Evolutionary conservation across 805 yeast genomes (phyloP).

Genomic region (Candida silvicultrix): DNA sequence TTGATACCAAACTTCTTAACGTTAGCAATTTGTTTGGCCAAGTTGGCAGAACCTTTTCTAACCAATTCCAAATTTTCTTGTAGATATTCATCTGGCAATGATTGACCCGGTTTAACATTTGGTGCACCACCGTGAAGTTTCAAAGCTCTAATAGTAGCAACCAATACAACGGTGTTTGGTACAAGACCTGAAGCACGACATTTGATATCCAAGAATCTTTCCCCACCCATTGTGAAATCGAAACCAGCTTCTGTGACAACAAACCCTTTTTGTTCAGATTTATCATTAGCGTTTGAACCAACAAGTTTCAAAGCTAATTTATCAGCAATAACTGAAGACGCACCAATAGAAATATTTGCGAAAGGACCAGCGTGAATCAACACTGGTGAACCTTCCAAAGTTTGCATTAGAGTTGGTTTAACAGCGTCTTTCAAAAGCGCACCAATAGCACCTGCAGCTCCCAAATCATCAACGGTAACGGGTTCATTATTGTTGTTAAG

Average conservation of each 20-base stretch:
- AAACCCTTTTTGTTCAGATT: conserved; percentile 54
- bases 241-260: conserved; percentile 88
- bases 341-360: conserved; percentile 84
- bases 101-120: conserved; percentile 79
- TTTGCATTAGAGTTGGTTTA: conserved; percentile 83
- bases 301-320: conserved; percentile 75
- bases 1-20: conserved; percentile 70
- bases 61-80: conserved; percentile 68
- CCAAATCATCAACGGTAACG: conserved; percentile 76
- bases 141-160: conserved; percentile 80
- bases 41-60: conserved; percentile 63
- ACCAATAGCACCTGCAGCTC: conserved; percentile 82
- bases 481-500: conserved; percentile 64
- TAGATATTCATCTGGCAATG: conserved; percentile 67
- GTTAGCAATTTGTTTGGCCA: conserved; percentile 71
- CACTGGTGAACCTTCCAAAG: conserved; percentile 84
- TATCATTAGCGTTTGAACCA: conserved; percentile 50
- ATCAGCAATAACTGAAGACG: conserved; percentile 78
- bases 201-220: conserved; percentile 76
- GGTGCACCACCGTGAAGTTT: conserved; percentile 89
- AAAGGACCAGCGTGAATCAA: conserved; percentile 87
- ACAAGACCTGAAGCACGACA: conserved; percentile 74
- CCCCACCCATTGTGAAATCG: conserved; percentile 92
- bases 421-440: conserved; percentile 77
- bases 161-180: conserved; percentile 75